These are phyloP conservation scores for Alternaria sp. DNA, from an alignment of 2,329 filamentous ascomycete species.

Conservation along the genomic window DNA sequence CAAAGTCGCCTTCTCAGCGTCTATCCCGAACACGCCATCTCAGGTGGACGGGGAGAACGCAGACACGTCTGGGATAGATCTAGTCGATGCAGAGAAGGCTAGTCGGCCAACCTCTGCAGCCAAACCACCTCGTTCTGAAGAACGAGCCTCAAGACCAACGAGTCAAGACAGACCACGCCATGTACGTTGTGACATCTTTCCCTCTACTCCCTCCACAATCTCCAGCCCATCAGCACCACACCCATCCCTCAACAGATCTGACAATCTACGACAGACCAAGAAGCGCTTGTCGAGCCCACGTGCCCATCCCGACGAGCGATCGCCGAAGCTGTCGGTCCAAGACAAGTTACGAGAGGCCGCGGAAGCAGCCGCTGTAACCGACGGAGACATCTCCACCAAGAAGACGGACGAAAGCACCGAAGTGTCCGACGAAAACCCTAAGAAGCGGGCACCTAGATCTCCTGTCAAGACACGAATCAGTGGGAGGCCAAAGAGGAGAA, in stretches of 20 bases:
- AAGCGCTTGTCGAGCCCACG: constrained; percentile 49
- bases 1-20: constrained; percentile 48
- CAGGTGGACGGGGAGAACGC: constrained; percentile 42
- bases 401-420: constrained; percentile 26
- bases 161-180: constrained; percentile 41
- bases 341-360: constrained; percentile 56
- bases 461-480: constrained; percentile 56
- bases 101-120: constrained; percentile 23
- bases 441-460: constrained; percentile 34
- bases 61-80: constrained; percentile 35
- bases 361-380: constrained; percentile 48
- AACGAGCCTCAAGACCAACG: constrained; percentile 25
- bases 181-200: constrained; percentile 46
- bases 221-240: constrained; percentile 12
- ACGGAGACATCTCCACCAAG: constrained; percentile 3
- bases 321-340: constrained; percentile 52
- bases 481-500: constrained; percentile 67
- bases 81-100: constrained; percentile 27
- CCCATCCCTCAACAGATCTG: constrained; percentile 17
- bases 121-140: constrained; percentile 23
- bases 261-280: constrained; percentile 42
- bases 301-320: constrained; percentile 47
- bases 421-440: constrained; percentile 26
- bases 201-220: constrained; percentile 15
- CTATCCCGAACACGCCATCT: constrained; percentile 43